phyloP scores from a whole-genome alignment of 495 filamentous ascomycete genomes.

The Podospora fimiseda region DNA sequence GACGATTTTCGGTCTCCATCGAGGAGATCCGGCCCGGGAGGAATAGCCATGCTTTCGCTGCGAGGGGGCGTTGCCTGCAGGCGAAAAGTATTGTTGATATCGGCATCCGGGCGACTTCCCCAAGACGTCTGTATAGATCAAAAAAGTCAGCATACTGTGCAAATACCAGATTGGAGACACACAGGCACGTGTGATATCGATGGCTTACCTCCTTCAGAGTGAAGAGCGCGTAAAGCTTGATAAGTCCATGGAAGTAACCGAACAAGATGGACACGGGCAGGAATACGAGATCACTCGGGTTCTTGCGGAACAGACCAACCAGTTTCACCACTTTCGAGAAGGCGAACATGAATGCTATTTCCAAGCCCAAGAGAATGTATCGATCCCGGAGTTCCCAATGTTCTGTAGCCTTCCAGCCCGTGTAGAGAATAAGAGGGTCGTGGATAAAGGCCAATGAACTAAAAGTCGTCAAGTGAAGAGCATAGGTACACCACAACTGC shows the following conservation, averaged over 20 bases:
- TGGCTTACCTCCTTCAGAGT: slow-evolving; percentile 62
- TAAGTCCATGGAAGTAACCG: slow-evolving; percentile 68
- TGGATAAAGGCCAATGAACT: slow-evolving; percentile 61
- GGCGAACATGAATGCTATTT: slow-evolving; percentile 45
- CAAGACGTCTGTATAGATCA: slow-evolving; percentile 51
- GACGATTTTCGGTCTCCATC: slow-evolving; percentile 12
- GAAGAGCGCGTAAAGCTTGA: slow-evolving; percentile 68
- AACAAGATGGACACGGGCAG: slow-evolving; percentile 71
- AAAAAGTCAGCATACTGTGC: background rate
- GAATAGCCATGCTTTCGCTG: slow-evolving; percentile 43
- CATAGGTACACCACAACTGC: slow-evolving; percentile 71
- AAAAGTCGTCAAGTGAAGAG: slow-evolving; percentile 67
- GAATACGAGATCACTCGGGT: slow-evolving; percentile 61
- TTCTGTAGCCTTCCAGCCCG: slow-evolving; percentile 46
- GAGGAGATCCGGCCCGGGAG: slow-evolving; percentile 27
- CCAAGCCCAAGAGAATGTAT: slow-evolving; percentile 42
- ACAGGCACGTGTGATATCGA: no score
- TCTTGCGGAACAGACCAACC: slow-evolving; percentile 62
- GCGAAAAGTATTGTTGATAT: slow-evolving; percentile 53
- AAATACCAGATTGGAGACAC: background rate
- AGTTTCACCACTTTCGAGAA: slow-evolving; percentile 74
- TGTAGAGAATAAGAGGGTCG: slow-evolving; percentile 55
- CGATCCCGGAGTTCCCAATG: slow-evolving; percentile 35
- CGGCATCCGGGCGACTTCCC: slow-evolving; percentile 62
- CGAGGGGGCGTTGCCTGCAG: slow-evolving; percentile 46